Evolutionary conservation across 1,284 basidiomycete genomes (phyloP).

Genomic region (Ustilago hordei): DNA sequence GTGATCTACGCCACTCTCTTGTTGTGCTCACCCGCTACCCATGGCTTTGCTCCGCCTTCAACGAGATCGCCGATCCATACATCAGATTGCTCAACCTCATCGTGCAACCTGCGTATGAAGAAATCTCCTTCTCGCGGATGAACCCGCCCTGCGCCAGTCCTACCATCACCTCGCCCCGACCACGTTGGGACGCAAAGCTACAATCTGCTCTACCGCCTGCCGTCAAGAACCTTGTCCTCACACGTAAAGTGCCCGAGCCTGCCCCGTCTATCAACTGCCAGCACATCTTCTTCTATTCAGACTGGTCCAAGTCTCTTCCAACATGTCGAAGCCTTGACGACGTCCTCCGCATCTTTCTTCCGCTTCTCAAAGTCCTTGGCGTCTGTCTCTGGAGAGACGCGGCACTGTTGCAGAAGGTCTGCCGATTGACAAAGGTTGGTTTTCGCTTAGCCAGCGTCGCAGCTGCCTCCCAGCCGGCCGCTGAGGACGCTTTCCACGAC

Average conservation of each 20-base stretch:
- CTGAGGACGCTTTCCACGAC: constrained; percentile 19
- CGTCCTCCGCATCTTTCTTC: constrained; percentile 52
- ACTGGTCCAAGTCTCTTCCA: constrained; percentile 56
- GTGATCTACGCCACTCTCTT: constrained; percentile 81
- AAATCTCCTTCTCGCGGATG: constrained; percentile 73
- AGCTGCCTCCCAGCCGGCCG: constrained; percentile 14
- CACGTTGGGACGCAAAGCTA: constrained; percentile 66
- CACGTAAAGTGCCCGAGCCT: constrained; percentile 62
- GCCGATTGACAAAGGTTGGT: constrained; percentile 53
- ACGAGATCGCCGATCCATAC: constrained; percentile 83
- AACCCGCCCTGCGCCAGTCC: constrained; percentile 72
- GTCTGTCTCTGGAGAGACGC: constrained; percentile 53
- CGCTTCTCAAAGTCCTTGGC: constrained; percentile 63
- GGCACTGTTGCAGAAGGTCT: constrained; percentile 60
- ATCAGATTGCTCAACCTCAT: constrained; percentile 64
- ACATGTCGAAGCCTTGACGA: constrained; percentile 40
- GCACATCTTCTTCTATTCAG: constrained; percentile 62
- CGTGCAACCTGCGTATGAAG: constrained; percentile 59
- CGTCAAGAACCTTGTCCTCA: constrained; percentile 44
- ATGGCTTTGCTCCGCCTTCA: constrained; percentile 83
- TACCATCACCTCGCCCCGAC: constrained; percentile 66
- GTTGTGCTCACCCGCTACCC: constrained; percentile 84
- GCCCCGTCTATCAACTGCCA: constrained; percentile 36
- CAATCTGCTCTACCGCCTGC: constrained; percentile 22
- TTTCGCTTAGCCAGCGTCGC: constrained; percentile 33